These are phyloP conservation scores for Pseudogymnoascus destructans DNA, from an alignment of 2,329 filamentous ascomycete species.

Conservation along the genomic window DNA sequence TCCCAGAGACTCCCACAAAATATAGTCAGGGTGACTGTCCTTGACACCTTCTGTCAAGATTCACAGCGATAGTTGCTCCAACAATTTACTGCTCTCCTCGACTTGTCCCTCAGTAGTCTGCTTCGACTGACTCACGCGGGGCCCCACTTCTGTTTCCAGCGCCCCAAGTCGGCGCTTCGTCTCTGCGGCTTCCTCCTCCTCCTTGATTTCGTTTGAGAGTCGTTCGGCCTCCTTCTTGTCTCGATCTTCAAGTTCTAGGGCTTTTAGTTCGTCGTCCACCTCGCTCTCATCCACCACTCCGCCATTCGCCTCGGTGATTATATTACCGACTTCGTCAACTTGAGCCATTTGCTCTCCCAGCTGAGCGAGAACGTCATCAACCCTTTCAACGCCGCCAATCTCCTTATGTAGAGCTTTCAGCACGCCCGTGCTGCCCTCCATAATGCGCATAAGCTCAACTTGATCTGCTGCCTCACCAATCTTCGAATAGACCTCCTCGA, in stretches of 20 bases:
- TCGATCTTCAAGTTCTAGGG: constrained; percentile 43
- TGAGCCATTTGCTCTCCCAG: constrained; percentile 69
- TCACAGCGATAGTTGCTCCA: constrained; percentile 12
- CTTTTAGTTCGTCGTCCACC: constrained; percentile 77
- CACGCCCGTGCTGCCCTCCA: constrained; percentile 64
- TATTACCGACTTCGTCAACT: constrained; percentile 67
- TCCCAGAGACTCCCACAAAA: not conserved
- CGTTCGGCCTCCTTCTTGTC: constrained; percentile 31
- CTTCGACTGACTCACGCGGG: not conserved
- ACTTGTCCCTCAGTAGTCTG: constrained; percentile 20
- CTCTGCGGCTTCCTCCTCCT: constrained; percentile 22
- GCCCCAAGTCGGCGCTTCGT: constrained; percentile 22
- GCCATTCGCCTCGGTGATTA: constrained; percentile 50
- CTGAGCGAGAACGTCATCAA: constrained; percentile 62
- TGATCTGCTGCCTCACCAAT: constrained; percentile 81
- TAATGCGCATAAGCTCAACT: constrained; percentile 67
- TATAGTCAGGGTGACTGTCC: not conserved
- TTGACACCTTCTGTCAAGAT: not conserved
- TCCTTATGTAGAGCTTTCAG: constrained; percentile 61
- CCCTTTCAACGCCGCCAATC: constrained; percentile 62
- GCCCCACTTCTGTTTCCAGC: constrained; percentile 10
- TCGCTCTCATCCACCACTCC: constrained; percentile 62
- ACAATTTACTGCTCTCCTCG: constrained; percentile 14
- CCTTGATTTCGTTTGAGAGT: constrained; percentile 24
- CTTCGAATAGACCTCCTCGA: constrained; percentile 71